Evolutionary conservation across 2,329 filamentous ascomycete genomes (phyloP).

Genomic region (Aspergillus fijiensis): DNA sequence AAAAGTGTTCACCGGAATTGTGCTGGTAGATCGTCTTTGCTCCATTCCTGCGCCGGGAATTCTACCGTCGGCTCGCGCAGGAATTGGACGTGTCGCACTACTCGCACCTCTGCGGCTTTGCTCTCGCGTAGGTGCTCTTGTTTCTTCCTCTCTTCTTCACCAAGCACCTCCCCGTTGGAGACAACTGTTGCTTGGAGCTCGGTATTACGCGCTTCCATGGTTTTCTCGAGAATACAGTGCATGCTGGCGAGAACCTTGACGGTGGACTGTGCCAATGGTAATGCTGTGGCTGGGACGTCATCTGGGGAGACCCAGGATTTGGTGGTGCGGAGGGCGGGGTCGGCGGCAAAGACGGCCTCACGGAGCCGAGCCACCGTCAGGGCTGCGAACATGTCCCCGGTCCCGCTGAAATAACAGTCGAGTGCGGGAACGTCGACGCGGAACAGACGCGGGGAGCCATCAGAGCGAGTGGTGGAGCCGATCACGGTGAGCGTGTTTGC

Average conservation of each 20-base stretch:
- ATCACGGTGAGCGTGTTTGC: conserved; percentile 65
- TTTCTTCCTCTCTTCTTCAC: conserved; percentile 52
- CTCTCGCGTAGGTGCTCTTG: conserved; percentile 67
- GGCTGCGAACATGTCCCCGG: conserved; percentile 97
- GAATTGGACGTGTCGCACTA: conserved; percentile 72
- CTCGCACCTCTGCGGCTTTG: conserved; percentile 82
- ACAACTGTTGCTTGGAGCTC: conserved; percentile 52
- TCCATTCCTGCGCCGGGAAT: conserved; percentile 57
- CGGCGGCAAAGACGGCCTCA: conserved; percentile 65
- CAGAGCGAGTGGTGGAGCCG: conserved; percentile 68
- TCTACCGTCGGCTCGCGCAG: conserved; percentile 65
- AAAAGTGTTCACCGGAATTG: conserved; percentile 18
- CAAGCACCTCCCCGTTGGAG: conserved; percentile 28
- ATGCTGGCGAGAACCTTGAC: conserved; percentile 90
- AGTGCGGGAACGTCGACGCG: conserved; percentile 81
- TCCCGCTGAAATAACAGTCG: conserved; percentile 93
- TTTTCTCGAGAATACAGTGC: conserved; percentile 76
- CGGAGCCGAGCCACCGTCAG: conserved; percentile 83
- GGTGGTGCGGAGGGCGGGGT: conserved; percentile 50
- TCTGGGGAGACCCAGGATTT: conserved; percentile 77
- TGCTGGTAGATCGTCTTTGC: conserved; percentile 27
- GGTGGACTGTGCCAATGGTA: conserved; percentile 79
- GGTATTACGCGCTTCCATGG: conserved; percentile 63
- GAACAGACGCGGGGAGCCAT: conserved; percentile 75
- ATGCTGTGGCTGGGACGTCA: conserved; percentile 62